These are phyloP conservation scores for Podospora anserina DNA, from an alignment of 495 filamentous ascomycete species.

Conservation along the genomic window DNA sequence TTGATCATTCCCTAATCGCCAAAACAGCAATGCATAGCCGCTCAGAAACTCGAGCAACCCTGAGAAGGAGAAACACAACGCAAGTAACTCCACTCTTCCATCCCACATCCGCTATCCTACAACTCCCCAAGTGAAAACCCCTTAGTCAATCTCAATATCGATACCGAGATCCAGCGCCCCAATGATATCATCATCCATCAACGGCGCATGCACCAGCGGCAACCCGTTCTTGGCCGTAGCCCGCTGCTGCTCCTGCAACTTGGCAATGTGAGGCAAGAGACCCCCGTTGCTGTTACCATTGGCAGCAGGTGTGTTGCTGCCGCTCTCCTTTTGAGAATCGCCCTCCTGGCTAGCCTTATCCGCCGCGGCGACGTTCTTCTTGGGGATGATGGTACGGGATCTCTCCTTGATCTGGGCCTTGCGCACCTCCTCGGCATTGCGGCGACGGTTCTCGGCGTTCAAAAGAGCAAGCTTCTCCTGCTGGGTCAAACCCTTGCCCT, in stretches of 20 bases:
- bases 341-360: neutral
- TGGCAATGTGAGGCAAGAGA: constrained; percentile 47
- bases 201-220: constrained; percentile 63
- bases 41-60: neutral
- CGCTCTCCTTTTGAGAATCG: constrained; percentile 28
- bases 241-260: constrained; percentile 55
- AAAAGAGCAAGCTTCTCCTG: constrained; percentile 73
- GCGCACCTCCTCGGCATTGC: constrained; percentile 76
- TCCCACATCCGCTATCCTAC: neutral
- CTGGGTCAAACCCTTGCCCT: constrained; percentile 48
- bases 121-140: neutral
- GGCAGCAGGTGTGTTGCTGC: constrained; percentile 45
- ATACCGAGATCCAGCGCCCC: constrained; percentile 77
- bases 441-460: constrained; percentile 74
- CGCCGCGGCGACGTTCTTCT: constrained; percentile 51
- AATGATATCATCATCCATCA: constrained; percentile 83
- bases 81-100: neutral
- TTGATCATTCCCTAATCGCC: neutral
- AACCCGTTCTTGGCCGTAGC: constrained; percentile 55
- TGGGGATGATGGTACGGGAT: constrained; percentile 58
- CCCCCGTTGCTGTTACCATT: constrained; percentile 29
- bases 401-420: constrained; percentile 80
- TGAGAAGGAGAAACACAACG: neutral
- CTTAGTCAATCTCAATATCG: constrained; percentile 62
- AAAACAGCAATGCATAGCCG: neutral